Conservation (phyloP, 192 early-diverging fungal genomes). For the Coemansia sp. region DNA sequence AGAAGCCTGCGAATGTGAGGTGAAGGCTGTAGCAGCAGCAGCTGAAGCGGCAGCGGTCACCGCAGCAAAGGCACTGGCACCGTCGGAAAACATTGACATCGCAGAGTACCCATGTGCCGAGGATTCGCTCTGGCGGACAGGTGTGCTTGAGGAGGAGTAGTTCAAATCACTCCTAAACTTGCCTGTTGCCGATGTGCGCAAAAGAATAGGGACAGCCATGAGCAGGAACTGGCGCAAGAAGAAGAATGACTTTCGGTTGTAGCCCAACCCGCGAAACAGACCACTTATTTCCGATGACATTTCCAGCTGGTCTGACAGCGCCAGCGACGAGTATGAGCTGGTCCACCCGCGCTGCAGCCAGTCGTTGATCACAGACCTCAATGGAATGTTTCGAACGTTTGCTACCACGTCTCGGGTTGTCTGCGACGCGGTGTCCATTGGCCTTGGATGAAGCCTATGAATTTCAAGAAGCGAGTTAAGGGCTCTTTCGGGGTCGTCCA, state of each 20-base stretch:
- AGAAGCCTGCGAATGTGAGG: slow-evolving; percentile 6
- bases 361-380: slow-evolving; percentile 27
- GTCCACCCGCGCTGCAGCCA: slow-evolving; percentile 46
- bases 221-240: slow-evolving; percentile 52
- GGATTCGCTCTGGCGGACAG: slow-evolving; percentile 4
- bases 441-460: slow-evolving; percentile 2
- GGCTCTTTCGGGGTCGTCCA: slow-evolving; percentile 26
- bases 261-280: slow-evolving; percentile 30
- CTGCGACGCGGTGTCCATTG: neutral
- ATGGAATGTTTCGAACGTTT: slow-evolving; percentile 12
- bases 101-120: slow-evolving; percentile 17
- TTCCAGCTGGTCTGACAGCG: slow-evolving; percentile 41
- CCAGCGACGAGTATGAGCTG: slow-evolving; percentile 25
- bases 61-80: slow-evolving; percentile 45
- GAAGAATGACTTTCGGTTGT: slow-evolving; percentile 37
- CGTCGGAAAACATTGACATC: slow-evolving; percentile 37
- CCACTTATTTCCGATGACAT: slow-evolving; percentile 31
- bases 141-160: neutral
- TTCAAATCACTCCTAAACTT: neutral
- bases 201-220: slow-evolving; percentile 33
- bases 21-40: slow-evolving; percentile 11
- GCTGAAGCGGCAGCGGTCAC: slow-evolving; percentile 39
- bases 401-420: slow-evolving; percentile 32
- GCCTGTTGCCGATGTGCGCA: slow-evolving; percentile 34
- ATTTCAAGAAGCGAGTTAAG: slow-evolving; percentile 22